phyloP scores from a whole-genome alignment of 1,284 basidiomycete species.

The Agaricales sp. region DNA sequence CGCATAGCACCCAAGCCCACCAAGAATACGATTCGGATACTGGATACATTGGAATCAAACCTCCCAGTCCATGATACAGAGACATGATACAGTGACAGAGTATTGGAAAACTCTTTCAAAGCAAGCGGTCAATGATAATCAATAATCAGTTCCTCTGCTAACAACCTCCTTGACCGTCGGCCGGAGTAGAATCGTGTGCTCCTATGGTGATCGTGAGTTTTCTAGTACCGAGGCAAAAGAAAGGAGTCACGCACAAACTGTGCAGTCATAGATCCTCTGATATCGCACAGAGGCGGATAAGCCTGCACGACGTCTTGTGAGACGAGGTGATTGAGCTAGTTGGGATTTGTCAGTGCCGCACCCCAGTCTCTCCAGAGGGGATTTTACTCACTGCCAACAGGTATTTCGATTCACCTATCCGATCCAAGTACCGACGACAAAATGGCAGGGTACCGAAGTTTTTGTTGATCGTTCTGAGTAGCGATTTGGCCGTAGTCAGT shows the following conservation, averaged over 20 bases:
- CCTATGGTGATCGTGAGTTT: slow-evolving; percentile 30
- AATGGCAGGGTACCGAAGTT: slow-evolving; percentile 96
- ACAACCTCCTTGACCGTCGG: slow-evolving; percentile 95
- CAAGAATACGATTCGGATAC: too few species aligned
- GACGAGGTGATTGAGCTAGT: slow-evolving; percentile 84
- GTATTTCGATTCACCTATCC: slow-evolving; percentile 92
- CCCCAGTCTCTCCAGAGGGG: slow-evolving; percentile 5
- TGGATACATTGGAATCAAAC: too few species aligned
- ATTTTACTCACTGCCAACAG: slow-evolving; percentile 67
- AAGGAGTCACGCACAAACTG: slow-evolving; percentile 63
- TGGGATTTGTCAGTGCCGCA: slow-evolving; percentile 7
- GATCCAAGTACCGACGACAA: slow-evolving; percentile 91
- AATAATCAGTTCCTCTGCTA: slow-evolving; percentile 91
- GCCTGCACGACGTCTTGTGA: slow-evolving; percentile 82
- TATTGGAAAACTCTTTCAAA: too few species aligned
- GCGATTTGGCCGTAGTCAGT: slow-evolving; percentile 74
- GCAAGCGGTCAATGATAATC: too few species aligned
- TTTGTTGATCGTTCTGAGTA: slow-evolving; percentile 85
- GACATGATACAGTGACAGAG: too few species aligned
- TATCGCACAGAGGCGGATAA: slow-evolving; percentile 92
- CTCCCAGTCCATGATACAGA: too few species aligned
- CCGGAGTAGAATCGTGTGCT: slow-evolving; percentile 87
- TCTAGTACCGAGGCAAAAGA: slow-evolving; percentile 3
- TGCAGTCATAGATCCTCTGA: slow-evolving; percentile 79
- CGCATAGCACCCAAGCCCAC: too few species aligned